Evolutionary conservation across 1,284 basidiomycete genomes (phyloP).

Genomic region (Heterobasidion parviporum): DNA sequence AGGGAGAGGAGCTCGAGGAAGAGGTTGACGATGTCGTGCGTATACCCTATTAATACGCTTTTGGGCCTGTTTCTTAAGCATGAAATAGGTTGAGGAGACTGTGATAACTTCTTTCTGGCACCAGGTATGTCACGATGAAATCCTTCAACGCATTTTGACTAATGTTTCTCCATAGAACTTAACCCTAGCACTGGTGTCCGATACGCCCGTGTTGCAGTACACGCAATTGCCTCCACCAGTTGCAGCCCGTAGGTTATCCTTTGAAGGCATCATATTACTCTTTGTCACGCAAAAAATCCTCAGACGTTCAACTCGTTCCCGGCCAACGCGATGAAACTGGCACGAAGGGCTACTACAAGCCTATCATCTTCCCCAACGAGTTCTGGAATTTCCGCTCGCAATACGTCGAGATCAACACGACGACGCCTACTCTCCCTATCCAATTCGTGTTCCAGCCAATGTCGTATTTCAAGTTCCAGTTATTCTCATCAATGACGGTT

Average conservation of each 20-base stretch:
- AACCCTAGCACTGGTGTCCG: slow-evolving; percentile 82
- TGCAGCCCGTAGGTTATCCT: too few species aligned
- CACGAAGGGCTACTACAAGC: slow-evolving; percentile 66
- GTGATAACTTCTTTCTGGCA: slow-evolving; percentile 82
- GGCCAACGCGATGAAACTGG: slow-evolving; percentile 53
- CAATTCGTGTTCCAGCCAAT: slow-evolving; percentile 81
- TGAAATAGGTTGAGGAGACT: slow-evolving; percentile 31
- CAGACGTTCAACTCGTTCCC: slow-evolving; percentile 56
- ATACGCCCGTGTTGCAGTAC: slow-evolving; percentile 48
- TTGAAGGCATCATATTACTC: background rate
- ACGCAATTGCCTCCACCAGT: slow-evolving; percentile 57
- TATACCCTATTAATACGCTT: slow-evolving; percentile 11
- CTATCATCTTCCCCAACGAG: slow-evolving; percentile 89
- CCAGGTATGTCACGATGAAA: slow-evolving; percentile 30
- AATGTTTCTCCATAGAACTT: slow-evolving; percentile 51
- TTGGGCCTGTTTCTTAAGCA: background rate
- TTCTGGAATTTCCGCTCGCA: slow-evolving; percentile 88
- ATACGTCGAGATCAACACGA: slow-evolving; percentile 72
- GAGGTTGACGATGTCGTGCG: slow-evolving; percentile 29
- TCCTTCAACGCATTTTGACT: background rate
- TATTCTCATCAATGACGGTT: slow-evolving; percentile 74
- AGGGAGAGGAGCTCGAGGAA: slow-evolving; percentile 23
- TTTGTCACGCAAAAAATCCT: slow-evolving; percentile 6
- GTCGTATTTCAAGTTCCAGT: slow-evolving; percentile 79
- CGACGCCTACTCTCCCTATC: slow-evolving; percentile 68